Percentiles rank a stretch among this genome's conserved stretches.
Conservation (phyloP, 805 yeast genomes). For the Kazachstania taianensis region DNA sequence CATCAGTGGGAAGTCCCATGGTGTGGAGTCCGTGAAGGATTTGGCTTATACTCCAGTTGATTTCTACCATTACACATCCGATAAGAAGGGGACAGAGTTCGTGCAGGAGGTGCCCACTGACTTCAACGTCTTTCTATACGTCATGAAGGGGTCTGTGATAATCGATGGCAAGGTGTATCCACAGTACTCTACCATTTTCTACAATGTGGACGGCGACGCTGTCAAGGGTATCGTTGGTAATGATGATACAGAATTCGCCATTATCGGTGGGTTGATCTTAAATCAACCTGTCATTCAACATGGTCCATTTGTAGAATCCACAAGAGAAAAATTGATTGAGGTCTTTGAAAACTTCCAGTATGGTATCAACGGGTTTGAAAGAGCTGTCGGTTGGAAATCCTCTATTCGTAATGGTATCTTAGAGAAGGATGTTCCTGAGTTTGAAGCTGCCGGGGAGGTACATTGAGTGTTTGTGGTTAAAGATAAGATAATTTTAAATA, state of each 20-base stretch:
- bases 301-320: slow-evolving; percentile 83
- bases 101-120: slow-evolving; percentile 47
- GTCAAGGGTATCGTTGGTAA: slow-evolving; percentile 44
- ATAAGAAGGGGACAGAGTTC: slow-evolving; percentile 52
- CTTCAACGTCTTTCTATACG: slow-evolving; percentile 62
- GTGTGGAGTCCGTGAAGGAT: slow-evolving; percentile 62
- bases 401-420: slow-evolving; percentile 30
- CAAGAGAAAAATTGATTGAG: slow-evolving; percentile 52
- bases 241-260: slow-evolving; percentile 46
- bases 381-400: slow-evolving; percentile 48
- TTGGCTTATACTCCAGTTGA: slow-evolving; percentile 76
- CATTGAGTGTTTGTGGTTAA: no score
- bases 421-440: slow-evolving; percentile 8
- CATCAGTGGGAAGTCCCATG: slow-evolving; percentile 68
- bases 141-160: slow-evolving; percentile 48
- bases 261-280: slow-evolving; percentile 67
- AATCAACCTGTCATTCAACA: slow-evolving; percentile 74
- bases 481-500: no score
- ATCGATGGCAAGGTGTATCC: slow-evolving; percentile 36
- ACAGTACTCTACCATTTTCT: slow-evolving; percentile 47
- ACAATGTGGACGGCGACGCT: slow-evolving; percentile 57
- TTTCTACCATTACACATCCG: slow-evolving; percentile 55
- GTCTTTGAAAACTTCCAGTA: slow-evolving; percentile 66
- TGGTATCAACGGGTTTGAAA: slow-evolving; percentile 61
- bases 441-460: slow-evolving; percentile 3